Conservation (phyloP, 305 asterid genomes). For the Fraxinus nigra region DNA sequence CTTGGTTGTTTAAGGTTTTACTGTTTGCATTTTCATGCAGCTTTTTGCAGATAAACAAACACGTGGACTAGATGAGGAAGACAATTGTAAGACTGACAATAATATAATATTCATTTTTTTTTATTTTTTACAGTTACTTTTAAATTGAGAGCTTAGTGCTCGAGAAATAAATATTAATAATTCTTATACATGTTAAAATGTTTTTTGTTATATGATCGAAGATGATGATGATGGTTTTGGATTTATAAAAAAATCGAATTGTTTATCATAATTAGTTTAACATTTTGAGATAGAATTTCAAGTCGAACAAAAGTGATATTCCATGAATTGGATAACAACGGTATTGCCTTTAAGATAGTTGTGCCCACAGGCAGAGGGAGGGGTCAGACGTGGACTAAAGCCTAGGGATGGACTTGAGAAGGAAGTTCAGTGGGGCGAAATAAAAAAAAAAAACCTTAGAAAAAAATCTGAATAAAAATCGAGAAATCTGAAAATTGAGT, state of each 20-base stretch:
- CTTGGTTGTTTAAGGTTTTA: slow-evolving; percentile 15
- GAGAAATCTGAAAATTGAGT: too few relatives aligned
- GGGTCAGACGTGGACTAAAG: background rate
- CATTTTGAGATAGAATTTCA: background rate
- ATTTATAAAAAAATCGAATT: too few relatives aligned
- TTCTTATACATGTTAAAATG: background rate
- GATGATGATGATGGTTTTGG: background rate
- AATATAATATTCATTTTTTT: background rate
- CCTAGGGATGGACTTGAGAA: too few relatives aligned
- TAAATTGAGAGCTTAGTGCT: too few relatives aligned
- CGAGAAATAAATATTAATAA: background rate
- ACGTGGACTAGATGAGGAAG: slow-evolving; percentile 1
- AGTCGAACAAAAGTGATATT: background rate
- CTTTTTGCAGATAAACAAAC: slow-evolving; percentile 7
- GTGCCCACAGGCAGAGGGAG: background rate
- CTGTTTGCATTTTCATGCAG: slow-evolving; percentile 40
- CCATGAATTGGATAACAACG: background rate
- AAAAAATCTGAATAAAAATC: too few relatives aligned
- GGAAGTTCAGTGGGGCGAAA: too few relatives aligned
- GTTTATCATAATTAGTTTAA: too few relatives aligned
- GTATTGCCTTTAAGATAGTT: background rate
- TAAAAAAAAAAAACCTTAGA: too few relatives aligned
- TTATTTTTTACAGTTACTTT: background rate
- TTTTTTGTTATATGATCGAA: background rate
- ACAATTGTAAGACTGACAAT: background rate